Evolutionary conservation across 176 grass and related monocot species (phyloP).

Genomic region (Olyra latifolia): DNA sequence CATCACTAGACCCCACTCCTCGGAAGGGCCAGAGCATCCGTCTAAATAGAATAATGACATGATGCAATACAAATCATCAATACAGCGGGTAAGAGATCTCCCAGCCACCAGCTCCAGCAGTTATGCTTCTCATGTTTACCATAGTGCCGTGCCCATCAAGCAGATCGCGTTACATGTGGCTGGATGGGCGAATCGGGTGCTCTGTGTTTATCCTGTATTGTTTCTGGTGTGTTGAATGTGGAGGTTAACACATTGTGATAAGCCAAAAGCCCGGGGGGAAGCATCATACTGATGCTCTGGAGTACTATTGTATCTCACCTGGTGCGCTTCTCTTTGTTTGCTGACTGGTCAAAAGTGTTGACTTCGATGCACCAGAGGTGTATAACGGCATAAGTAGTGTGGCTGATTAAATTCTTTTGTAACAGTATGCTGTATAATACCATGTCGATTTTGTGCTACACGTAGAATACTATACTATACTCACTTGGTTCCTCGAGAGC

Average conservation of each 20-base stretch:
- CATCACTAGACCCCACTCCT: conserved; percentile 70
- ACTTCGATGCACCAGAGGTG: not conserved
- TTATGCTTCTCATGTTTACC: not conserved
- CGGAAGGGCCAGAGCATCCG: conserved; percentile 74
- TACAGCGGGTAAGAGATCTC: conserved; percentile 7
- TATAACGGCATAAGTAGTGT: conserved; percentile 1
- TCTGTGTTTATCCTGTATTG: conserved; percentile 13
- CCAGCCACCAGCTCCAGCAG: not conserved
- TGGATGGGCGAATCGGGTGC: conserved; percentile 1
- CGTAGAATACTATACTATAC: not conserved
- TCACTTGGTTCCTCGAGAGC: not conserved
- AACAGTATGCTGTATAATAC: conserved; percentile 20
- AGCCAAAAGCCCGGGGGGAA: not conserved
- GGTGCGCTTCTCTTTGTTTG: conserved; percentile 17
- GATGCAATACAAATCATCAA: conserved; percentile 14
- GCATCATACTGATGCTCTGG: conserved; percentile 22
- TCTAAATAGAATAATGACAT: conserved; percentile 73
- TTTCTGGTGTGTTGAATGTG: conserved; percentile 15
- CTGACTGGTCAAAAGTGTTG: conserved; percentile 22
- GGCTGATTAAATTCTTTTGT: conserved; percentile 46
- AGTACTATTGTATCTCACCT: conserved; percentile 11
- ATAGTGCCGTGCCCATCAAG: not conserved
- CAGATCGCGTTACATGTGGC: not conserved
- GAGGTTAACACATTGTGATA: not conserved
- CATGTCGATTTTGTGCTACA: conserved; percentile 7